phyloP scores from a whole-genome alignment of 805 yeast species.

The Kurtzmaniella fragi region DNA sequence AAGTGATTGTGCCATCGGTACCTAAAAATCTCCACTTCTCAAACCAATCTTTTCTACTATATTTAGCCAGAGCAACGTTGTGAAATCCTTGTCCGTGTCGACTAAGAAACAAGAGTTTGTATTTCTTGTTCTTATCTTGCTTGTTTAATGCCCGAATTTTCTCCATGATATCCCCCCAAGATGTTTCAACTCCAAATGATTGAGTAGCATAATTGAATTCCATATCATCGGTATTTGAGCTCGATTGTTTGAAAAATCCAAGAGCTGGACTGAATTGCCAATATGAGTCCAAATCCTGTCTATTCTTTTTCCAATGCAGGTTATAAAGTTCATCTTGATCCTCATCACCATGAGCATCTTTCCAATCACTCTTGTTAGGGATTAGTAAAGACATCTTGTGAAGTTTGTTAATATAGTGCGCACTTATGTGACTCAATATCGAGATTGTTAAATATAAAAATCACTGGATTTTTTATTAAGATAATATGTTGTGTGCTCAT shows the following conservation, averaged over 20 bases:
- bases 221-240: slow-evolving; percentile 38
- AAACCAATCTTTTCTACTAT: slow-evolving; percentile 51
- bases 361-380: slow-evolving; percentile 25
- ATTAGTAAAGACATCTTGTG: slow-evolving; percentile 20
- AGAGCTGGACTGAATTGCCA: slow-evolving; percentile 41
- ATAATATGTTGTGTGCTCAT: too few relatives aligned
- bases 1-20: slow-evolving; percentile 48
- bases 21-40: slow-evolving; percentile 44
- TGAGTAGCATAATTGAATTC: slow-evolving; percentile 38
- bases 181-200: slow-evolving; percentile 38
- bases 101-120: slow-evolving; percentile 47
- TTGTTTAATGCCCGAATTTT: slow-evolving; percentile 28
- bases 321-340: slow-evolving; percentile 15
- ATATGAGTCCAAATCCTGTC: slow-evolving; percentile 13
- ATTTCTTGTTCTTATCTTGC: slow-evolving; percentile 22
- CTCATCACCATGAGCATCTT: slow-evolving; percentile 26
- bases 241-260: slow-evolving; percentile 45
- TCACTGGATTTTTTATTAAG: neutral
- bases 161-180: slow-evolving; percentile 31
- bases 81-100: slow-evolving; percentile 69
- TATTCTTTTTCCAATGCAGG: slow-evolving; percentile 13
- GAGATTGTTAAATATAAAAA: neutral
- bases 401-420: neutral
- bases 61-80: slow-evolving; percentile 46
- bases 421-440: neutral